A percentile compares a stretch with the other conserved stretches of the same genome.
phyloP scores from a whole-genome alignment of 2,329 filamentous ascomycete genomes.

The Uncinocarpus reesii region DNA sequence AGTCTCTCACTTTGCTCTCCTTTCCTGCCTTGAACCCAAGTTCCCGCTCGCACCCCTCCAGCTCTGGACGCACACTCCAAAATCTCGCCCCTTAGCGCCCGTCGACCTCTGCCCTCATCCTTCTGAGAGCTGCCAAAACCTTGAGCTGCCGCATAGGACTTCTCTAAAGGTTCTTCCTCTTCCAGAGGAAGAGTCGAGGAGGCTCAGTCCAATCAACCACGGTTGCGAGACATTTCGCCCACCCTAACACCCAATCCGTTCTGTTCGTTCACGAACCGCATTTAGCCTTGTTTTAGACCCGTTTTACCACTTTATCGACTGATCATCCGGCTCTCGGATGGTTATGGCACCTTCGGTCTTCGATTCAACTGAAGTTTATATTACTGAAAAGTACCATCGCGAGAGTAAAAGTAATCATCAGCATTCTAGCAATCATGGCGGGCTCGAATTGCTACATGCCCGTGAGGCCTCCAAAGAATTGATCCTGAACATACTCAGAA shows the following conservation, averaged over 20 bases:
- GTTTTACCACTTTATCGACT: conserved; percentile 12
- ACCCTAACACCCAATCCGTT: conserved; percentile 63
- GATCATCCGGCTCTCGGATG: conserved; percentile 30
- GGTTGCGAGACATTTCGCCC: conserved; percentile 90
- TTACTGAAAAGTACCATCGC: conserved; percentile 23
- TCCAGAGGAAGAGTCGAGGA: conserved; percentile 97
- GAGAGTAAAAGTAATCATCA: conserved; percentile 26
- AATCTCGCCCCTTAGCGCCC: conserved; percentile 5
- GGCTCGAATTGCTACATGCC: conserved; percentile 38
- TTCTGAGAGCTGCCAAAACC: conserved; percentile 48
- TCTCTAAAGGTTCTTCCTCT: conserved; percentile 98
- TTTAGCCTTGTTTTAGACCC: conserved; percentile 2
- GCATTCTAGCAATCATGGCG: conserved; percentile 31
- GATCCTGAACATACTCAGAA: conserved; percentile 77
- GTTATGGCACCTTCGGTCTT: conserved; percentile 64
- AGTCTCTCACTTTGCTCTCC: conserved; percentile 8
- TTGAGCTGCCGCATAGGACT: conserved; percentile 99
- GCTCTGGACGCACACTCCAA: conserved; percentile 6
- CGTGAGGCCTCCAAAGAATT: conserved; percentile 58
- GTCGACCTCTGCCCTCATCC: conserved; percentile 24
- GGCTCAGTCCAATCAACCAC: conserved; percentile 85
- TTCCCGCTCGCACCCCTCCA: conserved; percentile 13
- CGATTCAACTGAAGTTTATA: conserved; percentile 41
- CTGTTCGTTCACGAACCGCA: conserved; percentile 16
- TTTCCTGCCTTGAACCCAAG: conserved; percentile 3